Base-by-base conservation (phyloP, 78 protist species). In the Dictyostelium capitatum region DNA sequence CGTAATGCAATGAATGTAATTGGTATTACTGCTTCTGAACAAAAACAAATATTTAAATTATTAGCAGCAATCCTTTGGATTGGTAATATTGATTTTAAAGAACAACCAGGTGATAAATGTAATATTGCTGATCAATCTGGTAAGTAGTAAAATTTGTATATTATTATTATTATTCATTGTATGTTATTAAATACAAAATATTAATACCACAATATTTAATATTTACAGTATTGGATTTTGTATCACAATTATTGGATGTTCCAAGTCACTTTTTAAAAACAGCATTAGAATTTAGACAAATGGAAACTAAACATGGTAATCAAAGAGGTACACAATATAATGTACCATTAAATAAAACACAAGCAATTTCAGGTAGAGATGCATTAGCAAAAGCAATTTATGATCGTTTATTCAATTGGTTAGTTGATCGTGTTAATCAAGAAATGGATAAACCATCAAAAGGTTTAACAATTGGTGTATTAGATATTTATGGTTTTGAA, bases 401-500 rank as follows among this genome's bases (percentile, higher is more conserved):
- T 25, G 83, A 53, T 47, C 50, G 82, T 51, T 32, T 95, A 28
- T 95, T 95, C 83, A 78, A 82, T 46, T 95, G 97, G 97, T 56
- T 95, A 73, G 94, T 95, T 5, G 77, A 67, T 8, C 20, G 78
- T 43, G 79, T 96, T 75, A 97, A 97, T 82, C 15, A 72, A 23
- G 96, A 96, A 14, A 79, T 97, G 92, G 91, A 53, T 19, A 82
- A 80, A 20, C 57, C 64, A 47, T 48, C 50, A 41, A 46, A 25
- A 56, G 91, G 92, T 79, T 47, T 80, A 17, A 56, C 67, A 65
- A 90, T 94, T 79, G 97, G 97, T 53, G 84, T 81, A 28, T 93
- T 97, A 64, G 99, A 98, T 92, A 98, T 98, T 50, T 98, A 95
- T 91, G 99, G 99, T 30, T 98, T 98, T 28, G 95, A 95, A 57